Base-by-base conservation (phyloP, 2,329 filamentous ascomycete genomes). In the Penicillium sp. region DNA sequence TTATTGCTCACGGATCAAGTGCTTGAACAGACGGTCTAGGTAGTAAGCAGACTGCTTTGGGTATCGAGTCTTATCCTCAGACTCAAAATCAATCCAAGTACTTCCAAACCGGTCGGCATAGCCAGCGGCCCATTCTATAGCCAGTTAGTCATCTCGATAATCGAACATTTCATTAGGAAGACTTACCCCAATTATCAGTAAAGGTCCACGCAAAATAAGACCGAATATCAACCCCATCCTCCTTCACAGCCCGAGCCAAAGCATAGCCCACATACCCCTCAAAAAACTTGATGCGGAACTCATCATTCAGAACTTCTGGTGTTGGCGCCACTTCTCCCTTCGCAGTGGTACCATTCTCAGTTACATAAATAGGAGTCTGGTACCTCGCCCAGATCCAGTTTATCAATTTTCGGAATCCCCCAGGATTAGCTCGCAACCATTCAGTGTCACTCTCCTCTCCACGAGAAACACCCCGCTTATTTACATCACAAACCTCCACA, bases 191-290 rank as follows among this genome's bases (percentile, higher is more conserved):
- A 29, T 50, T 50, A 50, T 50, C 48, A 19, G 33, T 84, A 58
- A 93, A 82, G 64, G 86, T 90, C 90, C 90, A 93, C 16, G 88
- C 90, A 76, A 91, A 84, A 76, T 93, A 93, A 3, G 87, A 90
- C 63, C 82, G 81, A 53, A 93, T 86, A 64, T 92, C 82, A 49
- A 91, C 87, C 13, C 87, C 86, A 69, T 92, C 89, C 66, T 86
- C 78, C 87, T 67, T 65, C 26, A 69, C 67, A 19, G 68, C 68
- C 58, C 86, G 81, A 26, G 87, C 89, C 80, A 93, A 80, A 16
- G 48, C 33, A 59, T 89, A 89, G 46, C 80, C 81, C 63, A 92
- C 84, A 72, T 93, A 93, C 47, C 82, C 84, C 60, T 86, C 77
- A 73, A 90, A 93, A 76, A 93, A 93, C 67, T 86, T 79, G 57